A percentile compares a stretch with the other conserved stretches of the same genome.
phyloP scores from a whole-genome alignment of 768 basidiomycete species.

The Stropharia rugosoannulata region DNA sequence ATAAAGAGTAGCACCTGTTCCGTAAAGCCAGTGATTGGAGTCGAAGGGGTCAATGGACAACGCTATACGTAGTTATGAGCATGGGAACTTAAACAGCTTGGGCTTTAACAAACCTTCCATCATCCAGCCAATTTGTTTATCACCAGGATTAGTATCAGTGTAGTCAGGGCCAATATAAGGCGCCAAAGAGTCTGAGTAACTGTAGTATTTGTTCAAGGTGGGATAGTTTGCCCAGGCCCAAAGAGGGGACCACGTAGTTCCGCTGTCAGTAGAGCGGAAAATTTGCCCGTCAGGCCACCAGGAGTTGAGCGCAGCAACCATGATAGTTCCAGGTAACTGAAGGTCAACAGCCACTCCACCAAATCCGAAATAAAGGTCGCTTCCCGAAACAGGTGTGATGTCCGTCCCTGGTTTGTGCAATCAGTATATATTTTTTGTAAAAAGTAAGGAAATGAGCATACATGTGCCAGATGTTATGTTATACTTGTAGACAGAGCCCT shows the following conservation, averaged over 20 bases:
- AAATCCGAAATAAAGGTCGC: conserved; percentile 60
- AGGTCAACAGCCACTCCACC: conserved; percentile 61
- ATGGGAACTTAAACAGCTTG: background rate
- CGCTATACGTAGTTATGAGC: conserved; percentile 25
- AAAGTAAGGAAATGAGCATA: conserved; percentile 14
- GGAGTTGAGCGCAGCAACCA: conserved; percentile 66
- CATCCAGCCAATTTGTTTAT: conserved; percentile 67
- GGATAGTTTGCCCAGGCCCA: conserved; percentile 57
- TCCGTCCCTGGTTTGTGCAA: conserved; percentile 41
- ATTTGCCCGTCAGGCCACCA: conserved; percentile 72
- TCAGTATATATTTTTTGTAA: background rate
- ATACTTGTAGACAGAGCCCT: conserved; percentile 50
- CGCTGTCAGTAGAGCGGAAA: conserved; percentile 58
- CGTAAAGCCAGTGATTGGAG: conserved; percentile 69
- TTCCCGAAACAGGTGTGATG: conserved; percentile 61
- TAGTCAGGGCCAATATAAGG: conserved; percentile 59
- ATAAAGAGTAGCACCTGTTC: conserved; percentile 66
- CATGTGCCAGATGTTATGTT: conserved; percentile 51
- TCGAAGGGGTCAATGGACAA: conserved; percentile 65
- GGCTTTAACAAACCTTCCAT: conserved; percentile 48
- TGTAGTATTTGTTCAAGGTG: conserved; percentile 48
- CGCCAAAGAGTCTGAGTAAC: conserved; percentile 52
- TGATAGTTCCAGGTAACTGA: conserved; percentile 60
- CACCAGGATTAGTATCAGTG: conserved; percentile 41
- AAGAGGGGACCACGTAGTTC: conserved; percentile 55